phyloP scores from a whole-genome alignment of 2,329 filamentous ascomycete species.

The Juglanconis oblonga region DNA sequence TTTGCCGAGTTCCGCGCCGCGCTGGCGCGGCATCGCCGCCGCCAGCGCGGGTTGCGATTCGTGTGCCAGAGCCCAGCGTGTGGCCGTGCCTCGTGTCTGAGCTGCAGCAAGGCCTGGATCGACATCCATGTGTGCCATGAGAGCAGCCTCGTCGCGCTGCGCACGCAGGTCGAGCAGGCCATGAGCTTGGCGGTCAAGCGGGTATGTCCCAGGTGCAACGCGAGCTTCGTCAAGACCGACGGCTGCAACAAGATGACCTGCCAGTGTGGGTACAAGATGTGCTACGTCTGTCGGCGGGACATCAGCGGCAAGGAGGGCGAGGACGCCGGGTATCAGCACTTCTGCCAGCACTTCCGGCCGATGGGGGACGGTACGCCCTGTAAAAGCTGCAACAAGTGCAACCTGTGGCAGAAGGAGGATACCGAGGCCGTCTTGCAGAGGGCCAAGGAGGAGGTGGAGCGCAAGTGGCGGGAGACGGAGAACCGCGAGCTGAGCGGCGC shows the following conservation, averaged over 20 bases:
- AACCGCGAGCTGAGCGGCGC: conserved; percentile 52
- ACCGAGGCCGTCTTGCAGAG: conserved; percentile 64
- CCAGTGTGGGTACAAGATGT: conserved; percentile 96
- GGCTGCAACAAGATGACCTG: conserved; percentile 98
- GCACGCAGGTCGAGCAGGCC: conserved; percentile 86
- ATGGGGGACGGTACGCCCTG: conserved; percentile 71
- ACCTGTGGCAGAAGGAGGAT: conserved; percentile 75
- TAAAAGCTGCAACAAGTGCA: conserved; percentile 75
- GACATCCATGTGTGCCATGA: conserved; percentile 92
- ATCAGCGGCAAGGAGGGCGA: conserved; percentile 45
- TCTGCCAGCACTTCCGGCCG: conserved; percentile 91
- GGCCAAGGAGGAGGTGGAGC: conserved; percentile 70
- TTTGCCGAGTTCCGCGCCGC: conserved; percentile 53
- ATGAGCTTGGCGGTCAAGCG: conserved; percentile 94
- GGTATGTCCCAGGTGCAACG: conserved; percentile 87
- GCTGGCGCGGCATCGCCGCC: conserved; percentile 65
- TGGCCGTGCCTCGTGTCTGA: conserved; percentile 69
- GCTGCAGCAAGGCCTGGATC: conserved; percentile 77
- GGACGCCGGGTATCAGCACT: conserved; percentile 82
- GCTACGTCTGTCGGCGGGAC: conserved; percentile 87
- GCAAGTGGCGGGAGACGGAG: conserved; percentile 66
- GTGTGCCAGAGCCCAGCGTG: conserved; percentile 71
- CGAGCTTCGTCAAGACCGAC: conserved; percentile 86
- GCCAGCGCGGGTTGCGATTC: conserved; percentile 73
- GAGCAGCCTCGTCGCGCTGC: conserved; percentile 74